Base-by-base conservation (phyloP, 495 filamentous ascomycete genomes). In the Tuber indicum region DNA sequence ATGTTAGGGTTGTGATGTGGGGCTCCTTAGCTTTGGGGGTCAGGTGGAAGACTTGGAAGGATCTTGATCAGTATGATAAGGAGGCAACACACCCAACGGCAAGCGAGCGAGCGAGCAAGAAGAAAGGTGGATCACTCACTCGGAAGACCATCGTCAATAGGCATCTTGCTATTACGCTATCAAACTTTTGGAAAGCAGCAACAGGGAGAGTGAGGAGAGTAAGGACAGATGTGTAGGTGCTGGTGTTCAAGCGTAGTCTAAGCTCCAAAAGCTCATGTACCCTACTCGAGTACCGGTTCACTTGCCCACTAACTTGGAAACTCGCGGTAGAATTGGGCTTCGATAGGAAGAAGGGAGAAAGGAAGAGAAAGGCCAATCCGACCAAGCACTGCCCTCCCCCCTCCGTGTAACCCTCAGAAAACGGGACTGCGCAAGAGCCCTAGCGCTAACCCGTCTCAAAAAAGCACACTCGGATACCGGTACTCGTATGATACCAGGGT, bases 81-180 rank as follows among this genome's bases (percentile, higher is more conserved):
- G 58, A 66, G 58, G 3, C 8, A 32, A 9, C n/a, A 32, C 58
- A 32, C 10, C 58, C 58, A 4, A n/a, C 9, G 8, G n/a, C 47
- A 21, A 52, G 74, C 77, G 85, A 78, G 87, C 86, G 46, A 84
- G 46, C 26, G 41, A 58, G 69, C n/a, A 72, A 75, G 75, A 36
- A 32, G 72, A 46, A 36, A 26, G 39, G 45, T 62, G 26, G 21
- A 21, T 72, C 39, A 84, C 88, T 82, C 86, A 92, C 91, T 94
- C 77, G 96, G 96, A 7, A 99, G 88, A 84, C 94, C 97, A 84
- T 96, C 93, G 89, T 99, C 96, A 74, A 99, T 88, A 74, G 82
- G 81, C 82, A 83, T 83, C 39, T 70, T 74, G 71, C 16, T 5
- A 32, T n/a, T 66, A 32, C 26, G n/a, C 58, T 66, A 66, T 32